phyloP scores from a whole-genome alignment of 2,329 filamentous ascomycete genomes.

The Penicillium sp. region DNA sequence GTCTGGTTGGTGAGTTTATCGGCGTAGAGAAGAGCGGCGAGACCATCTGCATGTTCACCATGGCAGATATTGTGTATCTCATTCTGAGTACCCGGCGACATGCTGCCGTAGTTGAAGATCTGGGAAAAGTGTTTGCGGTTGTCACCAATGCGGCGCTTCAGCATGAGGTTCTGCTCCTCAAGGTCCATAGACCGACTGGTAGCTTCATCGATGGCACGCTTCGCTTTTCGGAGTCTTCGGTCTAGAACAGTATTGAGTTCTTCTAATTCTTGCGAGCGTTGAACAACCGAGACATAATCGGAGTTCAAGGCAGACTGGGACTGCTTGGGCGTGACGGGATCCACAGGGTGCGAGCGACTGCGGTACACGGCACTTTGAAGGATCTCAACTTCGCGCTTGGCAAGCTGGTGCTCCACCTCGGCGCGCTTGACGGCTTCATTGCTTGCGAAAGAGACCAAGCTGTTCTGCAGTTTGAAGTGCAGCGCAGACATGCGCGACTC shows the following conservation, averaged over 20 bases:
- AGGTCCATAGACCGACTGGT: constrained; percentile 70
- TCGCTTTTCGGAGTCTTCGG: constrained; percentile 68
- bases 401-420: constrained; percentile 88
- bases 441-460: constrained; percentile 78
- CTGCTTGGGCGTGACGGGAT: constrained; percentile 36
- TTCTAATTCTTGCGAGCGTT: constrained; percentile 64
- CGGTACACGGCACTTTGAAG: constrained; percentile 72
- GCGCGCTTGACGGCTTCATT: constrained; percentile 82
- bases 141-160: constrained; percentile 81
- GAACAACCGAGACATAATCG: constrained; percentile 61
- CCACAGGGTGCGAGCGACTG: constrained; percentile 59
- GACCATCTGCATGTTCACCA: constrained; percentile 40
- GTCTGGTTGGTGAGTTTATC: constrained; percentile 42
- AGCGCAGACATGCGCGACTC: constrained; percentile 79
- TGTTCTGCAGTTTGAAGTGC: constrained; percentile 88
- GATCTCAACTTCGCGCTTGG: constrained; percentile 82
- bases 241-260: constrained; percentile 65
- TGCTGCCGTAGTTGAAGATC: constrained; percentile 72
- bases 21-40: constrained; percentile 38
- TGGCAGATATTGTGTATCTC: constrained; percentile 46
- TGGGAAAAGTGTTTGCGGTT: constrained; percentile 83
- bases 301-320: constrained; percentile 40
- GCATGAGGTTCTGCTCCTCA: constrained; percentile 71
- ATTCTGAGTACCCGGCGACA: constrained; percentile 59
- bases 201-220: constrained; percentile 74